Evolutionary conservation across 176 grass and related monocot species (phyloP).

Genomic region (Pharus latifolius): DNA sequence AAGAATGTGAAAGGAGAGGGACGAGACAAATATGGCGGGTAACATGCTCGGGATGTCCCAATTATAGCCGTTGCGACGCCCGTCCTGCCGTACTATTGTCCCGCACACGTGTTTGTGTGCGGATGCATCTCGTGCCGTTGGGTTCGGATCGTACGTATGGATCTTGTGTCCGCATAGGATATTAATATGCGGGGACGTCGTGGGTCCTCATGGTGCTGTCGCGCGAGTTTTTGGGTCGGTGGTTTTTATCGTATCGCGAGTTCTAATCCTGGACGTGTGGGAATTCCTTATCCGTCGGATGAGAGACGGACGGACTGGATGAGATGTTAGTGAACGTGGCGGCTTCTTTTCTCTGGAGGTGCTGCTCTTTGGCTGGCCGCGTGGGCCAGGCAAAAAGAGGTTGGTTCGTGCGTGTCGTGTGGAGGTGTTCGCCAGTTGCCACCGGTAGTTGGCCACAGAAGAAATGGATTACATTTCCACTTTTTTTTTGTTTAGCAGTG

Average conservation of each 20-base stretch:
- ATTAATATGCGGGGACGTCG: too few species aligned
- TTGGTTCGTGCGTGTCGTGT: slow-evolving; percentile 5
- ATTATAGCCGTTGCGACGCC: slow-evolving; percentile 55
- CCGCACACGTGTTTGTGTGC: too few species aligned
- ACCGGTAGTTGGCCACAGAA: not conserved
- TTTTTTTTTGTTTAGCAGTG: too few species aligned
- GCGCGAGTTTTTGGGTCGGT: too few species aligned
- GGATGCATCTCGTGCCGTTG: too few species aligned
- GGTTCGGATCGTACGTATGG: too few species aligned
- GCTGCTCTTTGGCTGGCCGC: not conserved
- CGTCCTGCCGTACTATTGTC: not conserved
- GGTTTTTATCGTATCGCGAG: not conserved
- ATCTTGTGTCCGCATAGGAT: too few species aligned
- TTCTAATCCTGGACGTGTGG: not conserved
- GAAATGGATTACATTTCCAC: too few species aligned
- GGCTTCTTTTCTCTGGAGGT: not conserved
- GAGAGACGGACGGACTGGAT: not conserved
- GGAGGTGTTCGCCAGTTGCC: not conserved
- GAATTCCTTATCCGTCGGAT: not conserved
- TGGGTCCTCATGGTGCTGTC: too few species aligned
- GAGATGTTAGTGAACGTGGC: slow-evolving; percentile 10
- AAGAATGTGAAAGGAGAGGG: not conserved
- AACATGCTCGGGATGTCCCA: slow-evolving; percentile 28
- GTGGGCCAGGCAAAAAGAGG: not conserved
- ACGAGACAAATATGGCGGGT: slow-evolving; percentile 43